phyloP scores from a whole-genome alignment of 805 yeast species.

The Ogataea nitratoaversa region DNA sequence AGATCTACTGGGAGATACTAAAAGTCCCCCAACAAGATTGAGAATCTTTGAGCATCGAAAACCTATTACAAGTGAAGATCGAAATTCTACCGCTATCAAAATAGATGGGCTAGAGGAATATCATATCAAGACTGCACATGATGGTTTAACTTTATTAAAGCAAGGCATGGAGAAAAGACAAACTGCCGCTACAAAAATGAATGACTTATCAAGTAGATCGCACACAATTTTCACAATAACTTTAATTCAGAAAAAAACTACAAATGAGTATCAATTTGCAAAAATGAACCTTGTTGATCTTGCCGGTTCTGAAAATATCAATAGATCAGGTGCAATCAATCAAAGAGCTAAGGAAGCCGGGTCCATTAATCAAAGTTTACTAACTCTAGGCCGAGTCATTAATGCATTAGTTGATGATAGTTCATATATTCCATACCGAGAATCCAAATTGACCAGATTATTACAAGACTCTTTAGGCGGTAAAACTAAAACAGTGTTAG shows the following conservation, averaged over 20 bases:
- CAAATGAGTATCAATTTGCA: conserved; percentile 26
- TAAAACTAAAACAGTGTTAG: conserved; percentile 79
- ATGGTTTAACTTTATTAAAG: conserved; percentile 52
- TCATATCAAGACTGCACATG: conserved; percentile 46
- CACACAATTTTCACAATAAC: conserved; percentile 72
- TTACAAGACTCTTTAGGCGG: conserved; percentile 82
- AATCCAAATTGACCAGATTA: conserved; percentile 70
- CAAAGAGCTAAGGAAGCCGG: conserved; percentile 93
- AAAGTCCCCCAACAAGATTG: conserved; percentile 26
- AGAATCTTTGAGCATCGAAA: conserved; percentile 36
- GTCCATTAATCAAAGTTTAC: conserved; percentile 79
- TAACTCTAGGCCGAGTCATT: conserved; percentile 87
- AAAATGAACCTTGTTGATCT: conserved; percentile 74
- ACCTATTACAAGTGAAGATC: conserved; percentile 7
- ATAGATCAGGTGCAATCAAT: conserved; percentile 80
- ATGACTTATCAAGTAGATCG: conserved; percentile 69
- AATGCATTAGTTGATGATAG: conserved; percentile 61
- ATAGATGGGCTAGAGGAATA: conserved; percentile 67
- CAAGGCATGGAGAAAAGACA: conserved; percentile 57
- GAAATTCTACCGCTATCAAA: conserved; percentile 31
- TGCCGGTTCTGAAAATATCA: conserved; percentile 92
- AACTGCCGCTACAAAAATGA: conserved; percentile 71
- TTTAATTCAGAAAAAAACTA: conserved; percentile 41
- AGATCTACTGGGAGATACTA: conserved; percentile 41
- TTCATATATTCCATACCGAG: conserved; percentile 72